These are phyloP conservation scores for Mortierella hygrophila DNA, from an alignment of 192 early-diverging fungal genomes.

Conservation along the genomic window DNA sequence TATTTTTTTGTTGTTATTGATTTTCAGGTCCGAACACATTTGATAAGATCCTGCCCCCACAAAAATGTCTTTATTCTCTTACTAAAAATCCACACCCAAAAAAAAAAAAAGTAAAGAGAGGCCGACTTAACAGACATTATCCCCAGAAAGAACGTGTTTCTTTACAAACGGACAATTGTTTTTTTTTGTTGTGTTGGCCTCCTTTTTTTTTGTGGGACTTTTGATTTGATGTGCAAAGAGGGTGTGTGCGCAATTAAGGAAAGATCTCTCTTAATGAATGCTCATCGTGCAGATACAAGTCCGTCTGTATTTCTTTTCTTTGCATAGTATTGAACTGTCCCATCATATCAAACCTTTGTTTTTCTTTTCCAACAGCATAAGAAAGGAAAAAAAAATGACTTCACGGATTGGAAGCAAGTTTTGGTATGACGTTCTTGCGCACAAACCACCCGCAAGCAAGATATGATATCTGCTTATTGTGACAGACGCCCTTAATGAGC, in stretches of 20 bases:
- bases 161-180: neutral
- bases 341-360: neutral
- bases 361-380: neutral
- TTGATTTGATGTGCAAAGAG: neutral
- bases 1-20: neutral
- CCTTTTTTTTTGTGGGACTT: too few relatives aligned
- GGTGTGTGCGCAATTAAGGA: slow-evolving; percentile 3
- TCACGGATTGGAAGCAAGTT: neutral
- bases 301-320: neutral
- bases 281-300: neutral
- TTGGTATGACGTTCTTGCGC: neutral
- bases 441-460: neutral
- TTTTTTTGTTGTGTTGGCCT: neutral
- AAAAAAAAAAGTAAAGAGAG: neutral
- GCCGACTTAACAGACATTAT: neutral
- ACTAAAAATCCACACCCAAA: slow-evolving; percentile 3
- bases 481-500: neutral
- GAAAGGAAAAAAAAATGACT: neutral
- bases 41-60: slow-evolving; percentile 6
- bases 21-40: slow-evolving; percentile 10
- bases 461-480: neutral
- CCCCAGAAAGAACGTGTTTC: neutral
- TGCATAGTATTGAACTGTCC: neutral
- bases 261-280: neutral
- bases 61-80: neutral